phyloP scores from a whole-genome alignment of 164 flowering plant genomes.

The Malania oleifera region DNA sequence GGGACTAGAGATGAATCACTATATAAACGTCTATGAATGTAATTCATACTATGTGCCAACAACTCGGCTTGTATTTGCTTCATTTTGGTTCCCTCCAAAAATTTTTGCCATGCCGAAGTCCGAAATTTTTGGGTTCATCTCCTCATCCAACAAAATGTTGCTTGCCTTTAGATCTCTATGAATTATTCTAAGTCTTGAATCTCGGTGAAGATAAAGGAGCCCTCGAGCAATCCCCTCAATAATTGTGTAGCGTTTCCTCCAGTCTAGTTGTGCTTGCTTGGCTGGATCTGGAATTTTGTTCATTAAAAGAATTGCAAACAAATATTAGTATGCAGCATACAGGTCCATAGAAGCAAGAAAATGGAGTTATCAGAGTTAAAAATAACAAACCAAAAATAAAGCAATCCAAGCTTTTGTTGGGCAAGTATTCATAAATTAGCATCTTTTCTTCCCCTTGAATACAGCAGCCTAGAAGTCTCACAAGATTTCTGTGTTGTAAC shows the following conservation, averaged over 20 bases:
- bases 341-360: neutral
- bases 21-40: neutral
- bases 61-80: slow-evolving; percentile 49
- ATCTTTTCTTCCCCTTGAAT: slow-evolving; percentile 62
- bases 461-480: slow-evolving; percentile 64
- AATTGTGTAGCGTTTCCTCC: slow-evolving; percentile 54
- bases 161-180: slow-evolving; percentile 76
- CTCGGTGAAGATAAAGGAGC: slow-evolving; percentile 74
- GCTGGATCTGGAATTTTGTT: slow-evolving; percentile 28
- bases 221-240: slow-evolving; percentile 80
- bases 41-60: slow-evolving; percentile 63
- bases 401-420: slow-evolving; percentile 65
- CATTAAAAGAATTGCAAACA: slow-evolving; percentile 3
- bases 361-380: neutral
- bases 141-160: slow-evolving; percentile 64
- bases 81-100: slow-evolving; percentile 43
- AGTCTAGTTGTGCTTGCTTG: slow-evolving; percentile 38
- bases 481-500: slow-evolving; percentile 72
- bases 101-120: slow-evolving; percentile 86
- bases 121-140: slow-evolving; percentile 79
- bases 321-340: slow-evolving; percentile 1
- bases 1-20: too few relatives aligned
- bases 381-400: slow-evolving; percentile 48
- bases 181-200: slow-evolving; percentile 71
- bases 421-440: slow-evolving; percentile 72